Base-by-base conservation (phyloP, 2,329 filamentous ascomycete species). In the Diaporthe nobilis region DNA sequence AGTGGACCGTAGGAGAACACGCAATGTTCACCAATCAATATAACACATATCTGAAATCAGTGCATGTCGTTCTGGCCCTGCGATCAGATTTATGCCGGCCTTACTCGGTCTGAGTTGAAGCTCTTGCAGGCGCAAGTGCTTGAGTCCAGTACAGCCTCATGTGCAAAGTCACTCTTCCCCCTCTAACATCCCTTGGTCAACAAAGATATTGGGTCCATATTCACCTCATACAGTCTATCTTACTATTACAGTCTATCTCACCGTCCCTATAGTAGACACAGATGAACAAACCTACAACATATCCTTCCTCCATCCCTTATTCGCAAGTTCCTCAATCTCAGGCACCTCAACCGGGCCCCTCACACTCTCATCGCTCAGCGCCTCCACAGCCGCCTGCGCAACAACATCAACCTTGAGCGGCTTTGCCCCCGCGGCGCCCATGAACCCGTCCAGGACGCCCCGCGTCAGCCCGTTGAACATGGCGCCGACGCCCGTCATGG, bases 331-430 rank as follows among this genome's bases (percentile, higher is more conserved):
- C 83, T 98, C 95, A 78, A 99, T 96, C 83, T 94, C 89, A 71
- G 91, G 88, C 4, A 94, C 91, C 81, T 96, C 95, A 1, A 98
- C 89, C 0, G 93, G 92, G 0, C 97, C 97, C 75, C 89, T 92
- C 0, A 95, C 90, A 0, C 86, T 85, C 55, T 94, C 92, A 80
- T 98, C 94, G 68, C 91, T 90, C 76, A 98, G 88, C 28, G 94
- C 95, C 85, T 98, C 95, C 1, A 98, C 93, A 1, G 98, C 93
- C 0, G 96, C 96, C 83, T 98, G 94, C 1, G 94, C 96, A 2
- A 98, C 96, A 9, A 93, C 84, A 82, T 98, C 96, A 2, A 93
- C 96, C 86, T 95, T 95, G 63, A 98, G 84, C 5, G 97, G 96
- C 87, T 98, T 98, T 70, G 93, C 90, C 1, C 93, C 95, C 44